Evolutionary conservation across 495 filamentous ascomycete genomes (phyloP).

Genomic region (Penicillium paradoxum): DNA sequence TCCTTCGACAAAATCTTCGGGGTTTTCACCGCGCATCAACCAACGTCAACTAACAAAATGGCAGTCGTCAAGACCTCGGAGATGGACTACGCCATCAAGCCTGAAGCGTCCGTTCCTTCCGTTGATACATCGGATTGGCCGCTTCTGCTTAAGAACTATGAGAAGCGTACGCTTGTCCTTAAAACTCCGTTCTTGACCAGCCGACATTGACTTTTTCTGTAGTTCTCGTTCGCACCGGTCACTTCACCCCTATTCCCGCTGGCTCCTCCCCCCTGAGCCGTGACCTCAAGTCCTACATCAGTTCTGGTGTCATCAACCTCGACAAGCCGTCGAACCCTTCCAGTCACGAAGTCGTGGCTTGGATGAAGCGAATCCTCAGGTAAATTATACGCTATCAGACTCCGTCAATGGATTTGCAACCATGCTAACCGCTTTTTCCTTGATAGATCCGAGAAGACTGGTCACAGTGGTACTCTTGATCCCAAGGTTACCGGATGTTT

Average conservation of each 20-base stretch:
- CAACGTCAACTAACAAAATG: conserved; percentile 37
- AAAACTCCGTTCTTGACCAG: conserved; percentile 14
- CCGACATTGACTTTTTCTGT: conserved; percentile 18
- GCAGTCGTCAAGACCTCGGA: conserved; percentile 57
- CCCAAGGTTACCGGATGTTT: conserved; percentile 91
- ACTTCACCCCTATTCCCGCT: conserved; percentile 90
- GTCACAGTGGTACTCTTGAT: conserved; percentile 95
- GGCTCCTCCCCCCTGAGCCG: conserved; percentile 82
- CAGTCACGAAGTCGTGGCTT: conserved; percentile 96
- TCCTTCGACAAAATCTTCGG: conserved; percentile 30
- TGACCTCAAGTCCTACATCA: conserved; percentile 92
- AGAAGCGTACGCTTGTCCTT: conserved; percentile 55
- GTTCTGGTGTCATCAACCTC: conserved; percentile 94
- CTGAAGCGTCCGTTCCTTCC: conserved; percentile 63
- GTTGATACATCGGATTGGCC: conserved; percentile 81
- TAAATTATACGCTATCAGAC: conserved; percentile 32
- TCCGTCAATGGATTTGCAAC: neutral
- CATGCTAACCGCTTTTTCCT: conserved; percentile 19
- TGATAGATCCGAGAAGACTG: conserved; percentile 85
- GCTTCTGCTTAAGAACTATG: conserved; percentile 87
- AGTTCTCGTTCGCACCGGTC: conserved; percentile 84
- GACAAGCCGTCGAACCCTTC: conserved; percentile 98
- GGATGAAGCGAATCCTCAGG: conserved; percentile 96
- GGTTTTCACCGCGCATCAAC: conserved; percentile 21
- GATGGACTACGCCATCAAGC: conserved; percentile 81